Evolutionary conservation across 2,329 filamentous ascomycete genomes (phyloP), one percentile per base, ranked within the genome.

Genomic region (Talaromyces islandicus): DNA sequence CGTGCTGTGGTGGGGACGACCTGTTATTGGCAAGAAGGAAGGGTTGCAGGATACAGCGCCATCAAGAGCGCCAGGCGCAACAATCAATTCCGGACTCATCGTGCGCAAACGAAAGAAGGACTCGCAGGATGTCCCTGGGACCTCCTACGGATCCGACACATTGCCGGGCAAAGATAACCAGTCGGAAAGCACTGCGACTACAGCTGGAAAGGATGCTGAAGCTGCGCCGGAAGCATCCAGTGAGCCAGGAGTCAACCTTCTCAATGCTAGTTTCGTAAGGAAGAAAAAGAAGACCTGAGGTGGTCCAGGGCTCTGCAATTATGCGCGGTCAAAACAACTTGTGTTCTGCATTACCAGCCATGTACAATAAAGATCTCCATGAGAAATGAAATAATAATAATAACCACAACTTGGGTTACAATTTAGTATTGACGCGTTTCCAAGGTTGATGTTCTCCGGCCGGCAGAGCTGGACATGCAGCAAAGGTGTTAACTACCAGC

Each of bases 271-370:
- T 38, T 61, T 77, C 60, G 67, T 77, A 41, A 65, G 73, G 53
- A 77, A 77, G 63, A 77, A 75, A 62, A 77, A 76, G 62, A 77
- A 76, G 66, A 69, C 67, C 30, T 74, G 60, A 56, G 4, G 14
- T 14, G 6, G 24, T 9, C 43, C 43, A 9, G 35, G 5, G 14
- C 35, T 38, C 35, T 7, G 35, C 35, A n/a, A 38, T n/a, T 38
- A 38, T 38, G 35, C 12, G 12, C 32, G 4, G 14, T 7, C 35
- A 38, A 38, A 38, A 38, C 35, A 0, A n/a, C 5, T 35, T 35
- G 14, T 14, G 11, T 17, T 35, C 12, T n/a, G 35, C 35, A 38
- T n/a, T 38, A 38, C 35, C 17, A 38, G 7, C 14, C 35, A 46
- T 46, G 43, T 46, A 46, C 19, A 46, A 46, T 46, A 46, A 38